Evolutionary conservation across 2,329 filamentous ascomycete species (phyloP).

Genomic region (Pseudopithomyces chartarum): DNA sequence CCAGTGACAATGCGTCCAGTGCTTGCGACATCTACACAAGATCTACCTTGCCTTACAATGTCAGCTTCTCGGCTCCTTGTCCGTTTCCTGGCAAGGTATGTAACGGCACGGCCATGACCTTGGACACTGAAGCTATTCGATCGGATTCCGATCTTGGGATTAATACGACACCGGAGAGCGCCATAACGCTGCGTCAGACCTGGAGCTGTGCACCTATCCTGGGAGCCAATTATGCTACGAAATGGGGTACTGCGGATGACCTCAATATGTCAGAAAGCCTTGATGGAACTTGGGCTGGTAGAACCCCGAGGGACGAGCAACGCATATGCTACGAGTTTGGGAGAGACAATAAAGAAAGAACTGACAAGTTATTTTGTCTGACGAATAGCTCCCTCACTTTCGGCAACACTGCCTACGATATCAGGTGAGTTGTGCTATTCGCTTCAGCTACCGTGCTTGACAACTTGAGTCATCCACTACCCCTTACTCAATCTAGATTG

Average conservation of each 20-base stretch:
- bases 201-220: constrained; percentile 14
- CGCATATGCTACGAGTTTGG: constrained; percentile 12
- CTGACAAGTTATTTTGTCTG: not conserved
- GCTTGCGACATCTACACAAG: constrained; percentile 10
- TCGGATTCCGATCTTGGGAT: constrained; percentile 16
- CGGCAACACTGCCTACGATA: not conserved
- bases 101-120: constrained; percentile 8
- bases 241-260: constrained; percentile 5
- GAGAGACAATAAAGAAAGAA: not conserved
- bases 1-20: constrained; percentile 6
- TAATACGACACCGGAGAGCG: constrained; percentile 13
- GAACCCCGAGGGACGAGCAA: not conserved
- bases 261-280: not conserved
- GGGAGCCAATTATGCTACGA: constrained; percentile 11
- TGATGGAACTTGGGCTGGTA: not conserved
- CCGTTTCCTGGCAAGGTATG: constrained; percentile 18
- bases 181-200: constrained; percentile 10
- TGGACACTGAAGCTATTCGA: constrained; percentile 13
- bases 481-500: too few species aligned
- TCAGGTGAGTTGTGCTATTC: not conserved
- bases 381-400: not conserved
- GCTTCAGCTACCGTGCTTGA: not conserved
- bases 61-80: constrained; percentile 2
- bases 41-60: constrained; percentile 8
- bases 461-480: not conserved